Base-by-base conservation (phyloP, 179 eudicot genomes). In the Nepenthes alata region DNA sequence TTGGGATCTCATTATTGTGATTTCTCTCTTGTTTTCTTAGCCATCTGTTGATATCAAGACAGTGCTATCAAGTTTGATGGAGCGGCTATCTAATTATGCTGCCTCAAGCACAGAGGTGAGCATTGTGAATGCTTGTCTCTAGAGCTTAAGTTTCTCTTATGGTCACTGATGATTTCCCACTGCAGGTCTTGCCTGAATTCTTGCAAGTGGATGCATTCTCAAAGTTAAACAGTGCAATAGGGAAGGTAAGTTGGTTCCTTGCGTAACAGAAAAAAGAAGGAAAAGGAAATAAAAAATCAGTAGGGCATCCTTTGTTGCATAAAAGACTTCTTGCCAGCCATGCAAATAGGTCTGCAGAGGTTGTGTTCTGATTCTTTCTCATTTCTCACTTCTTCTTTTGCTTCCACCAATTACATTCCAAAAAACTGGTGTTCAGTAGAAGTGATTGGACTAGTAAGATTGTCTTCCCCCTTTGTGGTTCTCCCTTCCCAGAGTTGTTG, bases 151-250 rank as follows among this genome's bases (percentile, higher is more conserved):
- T 50, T 61, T 36, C 34, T 2, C 25, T 57, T 8, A 55, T 39
- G 3, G 38, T 36, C 15, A 38, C 60, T 76, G 36, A 68, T 58
- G 53, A 8, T 36, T 58, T 39, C 13, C 4, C 15, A 50, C 65
- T 80, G 66, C 77, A 93, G 98, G 82, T 85, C 54, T 77, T 93
- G 58, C 98, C 98, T 8, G 97, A 93, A 61, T 85, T 93, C 73
- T 75, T 93, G 72, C 97, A 85, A 82, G 98, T 89, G 68, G 97
- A 93, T 71, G 98, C 98, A 61, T 93, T 93, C 84, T 71, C 90
- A 35, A 93, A 85, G 78, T 69, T 93, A 65, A 93, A 91, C 83
- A 80, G 73, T 78, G 88, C 98, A 51, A 93, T 93, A 58, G 94
- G 97, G 70, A 93, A 90, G 95, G 98, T 89, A 75, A 71, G 63